Conservation (phyloP, 31 red algal genomes). For the Odonthalia washingtoniensis region DNA sequence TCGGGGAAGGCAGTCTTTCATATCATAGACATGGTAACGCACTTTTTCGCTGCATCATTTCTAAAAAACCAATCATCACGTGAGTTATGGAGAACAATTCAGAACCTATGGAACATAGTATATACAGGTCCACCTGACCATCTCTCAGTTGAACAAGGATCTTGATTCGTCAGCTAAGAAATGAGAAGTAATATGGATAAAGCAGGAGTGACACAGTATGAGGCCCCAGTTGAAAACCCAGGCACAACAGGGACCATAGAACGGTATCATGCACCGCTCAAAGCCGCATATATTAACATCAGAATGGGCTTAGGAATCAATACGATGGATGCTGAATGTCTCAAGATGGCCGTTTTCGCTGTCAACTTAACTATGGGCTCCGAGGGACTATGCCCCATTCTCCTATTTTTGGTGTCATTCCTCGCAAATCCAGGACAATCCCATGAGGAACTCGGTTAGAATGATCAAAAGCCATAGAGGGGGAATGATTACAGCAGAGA, state of each 20-base stretch:
- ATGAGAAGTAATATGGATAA: slow-evolving; percentile 2
- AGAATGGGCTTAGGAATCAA: neutral
- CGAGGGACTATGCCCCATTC: slow-evolving; percentile 39
- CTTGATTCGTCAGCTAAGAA: slow-evolving; percentile 25
- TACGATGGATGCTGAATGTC: slow-evolving; percentile 11
- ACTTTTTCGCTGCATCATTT: slow-evolving; percentile 33
- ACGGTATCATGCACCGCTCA: slow-evolving; percentile 27
- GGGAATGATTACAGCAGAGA: no score
- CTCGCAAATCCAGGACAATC: no score
- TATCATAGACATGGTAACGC: slow-evolving; percentile 34
- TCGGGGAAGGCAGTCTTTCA: slow-evolving; percentile 24
- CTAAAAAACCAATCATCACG: slow-evolving; percentile 10
- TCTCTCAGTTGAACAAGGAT: slow-evolving; percentile 46
- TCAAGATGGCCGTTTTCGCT: slow-evolving; percentile 19
- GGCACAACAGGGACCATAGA: slow-evolving; percentile 29
- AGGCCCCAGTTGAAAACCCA: slow-evolving; percentile 41
- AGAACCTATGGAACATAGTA: slow-evolving; percentile 13
- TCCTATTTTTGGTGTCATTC: no score
- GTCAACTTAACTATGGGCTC: slow-evolving; percentile 38
- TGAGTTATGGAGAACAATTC: slow-evolving; percentile 22
- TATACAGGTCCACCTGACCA: slow-evolving; percentile 39
- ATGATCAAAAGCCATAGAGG: no score
- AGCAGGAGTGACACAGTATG: slow-evolving; percentile 15
- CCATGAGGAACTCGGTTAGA: no score
- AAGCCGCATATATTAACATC: slow-evolving; percentile 22